Evolutionary conservation across 139 green algal species (phyloP).

Genomic region (Chlamydomonas asymmetrica): DNA sequence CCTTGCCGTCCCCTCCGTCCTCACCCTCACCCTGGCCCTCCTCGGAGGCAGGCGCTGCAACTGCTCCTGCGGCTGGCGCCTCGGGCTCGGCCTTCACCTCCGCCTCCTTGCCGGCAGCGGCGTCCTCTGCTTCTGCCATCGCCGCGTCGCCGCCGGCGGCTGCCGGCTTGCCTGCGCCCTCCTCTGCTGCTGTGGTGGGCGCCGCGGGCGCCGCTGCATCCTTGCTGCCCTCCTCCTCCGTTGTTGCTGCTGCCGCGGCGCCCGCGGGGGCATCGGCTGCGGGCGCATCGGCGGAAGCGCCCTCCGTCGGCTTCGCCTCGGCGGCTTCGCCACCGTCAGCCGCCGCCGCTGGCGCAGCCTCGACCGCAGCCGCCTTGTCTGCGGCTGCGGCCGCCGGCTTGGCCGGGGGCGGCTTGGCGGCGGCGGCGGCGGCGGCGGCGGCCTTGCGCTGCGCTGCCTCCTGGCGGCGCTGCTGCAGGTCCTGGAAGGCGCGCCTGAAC

Average conservation of each 20-base stretch:
- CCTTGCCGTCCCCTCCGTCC: not conserved
- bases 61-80: slow-evolving; percentile 1
- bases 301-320: slow-evolving; percentile 8
- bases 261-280: no score
- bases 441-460: slow-evolving; percentile 6
- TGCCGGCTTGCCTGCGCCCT: not conserved
- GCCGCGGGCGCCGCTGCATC: no score
- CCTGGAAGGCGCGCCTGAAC: slow-evolving; percentile 23
- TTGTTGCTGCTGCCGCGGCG: not conserved
- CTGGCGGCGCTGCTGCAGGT: not conserved
- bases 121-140: not conserved
- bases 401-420: not conserved
- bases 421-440: not conserved
- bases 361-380: slow-evolving; percentile 4
- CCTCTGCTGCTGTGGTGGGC: slow-evolving; percentile 1
- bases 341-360: not conserved
- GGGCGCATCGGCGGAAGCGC: no score
- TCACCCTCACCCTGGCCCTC: not conserved
- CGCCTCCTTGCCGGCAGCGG: not conserved
- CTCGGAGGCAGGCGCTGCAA: no score
- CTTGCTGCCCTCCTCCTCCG: slow-evolving; percentile 6
- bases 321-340: not conserved
- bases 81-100: not conserved
- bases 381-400: slow-evolving; percentile 1
- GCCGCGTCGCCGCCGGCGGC: not conserved